phyloP scores from a whole-genome alignment of 2,329 filamentous ascomycete species.

The Pyrenophora teres region DNA sequence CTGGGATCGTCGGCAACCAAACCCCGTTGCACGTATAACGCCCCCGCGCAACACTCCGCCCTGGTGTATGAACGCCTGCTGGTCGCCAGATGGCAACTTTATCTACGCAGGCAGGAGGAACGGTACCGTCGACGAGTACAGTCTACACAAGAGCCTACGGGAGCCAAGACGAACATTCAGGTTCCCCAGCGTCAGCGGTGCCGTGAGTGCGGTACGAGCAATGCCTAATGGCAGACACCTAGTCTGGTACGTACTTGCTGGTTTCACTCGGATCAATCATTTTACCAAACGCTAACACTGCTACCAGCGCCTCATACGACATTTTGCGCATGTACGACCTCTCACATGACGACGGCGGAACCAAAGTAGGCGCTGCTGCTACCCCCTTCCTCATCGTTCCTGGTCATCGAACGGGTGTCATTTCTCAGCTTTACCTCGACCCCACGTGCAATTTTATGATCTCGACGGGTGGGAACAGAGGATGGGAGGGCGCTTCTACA shows the following conservation, averaged over 20 bases:
- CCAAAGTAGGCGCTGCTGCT: slow-evolving; percentile 67
- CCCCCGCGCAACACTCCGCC: slow-evolving; percentile 79
- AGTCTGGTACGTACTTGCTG: slow-evolving; percentile 66
- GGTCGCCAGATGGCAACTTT: slow-evolving; percentile 93
- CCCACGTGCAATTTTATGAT: slow-evolving; percentile 89
- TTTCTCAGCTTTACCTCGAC: slow-evolving; percentile 84
- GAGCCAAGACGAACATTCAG: slow-evolving; percentile 78
- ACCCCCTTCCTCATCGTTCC: slow-evolving; percentile 97
- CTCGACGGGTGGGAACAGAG: slow-evolving; percentile 85
- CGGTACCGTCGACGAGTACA: slow-evolving; percentile 92
- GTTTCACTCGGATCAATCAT: too few species aligned
- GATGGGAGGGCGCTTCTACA: slow-evolving; percentile 90
- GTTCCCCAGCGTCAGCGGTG: slow-evolving; percentile 86
- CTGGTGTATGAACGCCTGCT: slow-evolving; percentile 97
- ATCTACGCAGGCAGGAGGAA: slow-evolving; percentile 93
- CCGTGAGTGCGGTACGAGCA: slow-evolving; percentile 82
- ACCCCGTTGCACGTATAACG: slow-evolving; percentile 78
- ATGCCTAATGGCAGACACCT: slow-evolving; percentile 95
- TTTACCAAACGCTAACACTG: slow-evolving; percentile 17
- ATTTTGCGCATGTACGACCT: slow-evolving; percentile 93
- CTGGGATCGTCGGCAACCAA: slow-evolving; percentile 81
- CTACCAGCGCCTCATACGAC: slow-evolving; percentile 78
- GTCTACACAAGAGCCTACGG: slow-evolving; percentile 77
- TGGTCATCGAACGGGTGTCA: slow-evolving; percentile 85
- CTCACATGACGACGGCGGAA: slow-evolving; percentile 59